phyloP scores from a whole-genome alignment of 78 protist species.

The slime mould (Dictyostelium discoideum) region DNA sequence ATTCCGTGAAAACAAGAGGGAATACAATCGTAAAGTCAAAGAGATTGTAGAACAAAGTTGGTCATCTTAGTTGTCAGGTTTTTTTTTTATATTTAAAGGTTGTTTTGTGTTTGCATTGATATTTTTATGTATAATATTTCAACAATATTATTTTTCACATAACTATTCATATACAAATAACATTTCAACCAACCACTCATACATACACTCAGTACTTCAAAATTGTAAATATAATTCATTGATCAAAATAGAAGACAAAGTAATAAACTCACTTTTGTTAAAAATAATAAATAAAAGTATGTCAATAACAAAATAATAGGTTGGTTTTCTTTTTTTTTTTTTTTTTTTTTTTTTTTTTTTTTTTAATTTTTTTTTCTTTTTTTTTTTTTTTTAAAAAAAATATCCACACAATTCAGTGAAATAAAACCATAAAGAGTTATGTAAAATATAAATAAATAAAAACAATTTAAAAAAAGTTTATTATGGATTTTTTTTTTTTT shows the following conservation, averaged over 20 bases:
- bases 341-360: background rate
- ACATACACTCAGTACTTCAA: background rate
- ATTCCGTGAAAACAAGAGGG: slow-evolving; percentile 96
- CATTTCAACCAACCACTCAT: background rate
- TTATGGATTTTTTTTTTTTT: too few species aligned
- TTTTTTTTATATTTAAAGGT: background rate
- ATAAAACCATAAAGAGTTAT: too few species aligned
- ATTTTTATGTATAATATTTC: background rate
- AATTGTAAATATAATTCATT: background rate
- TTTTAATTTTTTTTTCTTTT: background rate
- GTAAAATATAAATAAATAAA: too few species aligned
- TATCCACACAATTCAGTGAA: too few species aligned
- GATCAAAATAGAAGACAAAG: background rate
- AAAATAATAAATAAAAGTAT: background rate
- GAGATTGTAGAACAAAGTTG: slow-evolving; percentile 97
- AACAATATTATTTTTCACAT: background rate
- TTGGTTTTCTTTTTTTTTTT: background rate
- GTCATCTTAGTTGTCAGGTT: slow-evolving; percentile 49
- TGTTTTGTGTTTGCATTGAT: background rate
- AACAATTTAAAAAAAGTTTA: too few species aligned
- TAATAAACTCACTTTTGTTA: background rate
- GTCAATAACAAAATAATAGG: background rate
- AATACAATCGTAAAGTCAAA: slow-evolving; percentile 96
- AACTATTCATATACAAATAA: background rate
- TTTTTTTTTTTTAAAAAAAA: too few species aligned